These are phyloP conservation scores for Jacaranda mimosifolia DNA, from an alignment of 257 asterid genomes.

Conservation along the genomic window DNA sequence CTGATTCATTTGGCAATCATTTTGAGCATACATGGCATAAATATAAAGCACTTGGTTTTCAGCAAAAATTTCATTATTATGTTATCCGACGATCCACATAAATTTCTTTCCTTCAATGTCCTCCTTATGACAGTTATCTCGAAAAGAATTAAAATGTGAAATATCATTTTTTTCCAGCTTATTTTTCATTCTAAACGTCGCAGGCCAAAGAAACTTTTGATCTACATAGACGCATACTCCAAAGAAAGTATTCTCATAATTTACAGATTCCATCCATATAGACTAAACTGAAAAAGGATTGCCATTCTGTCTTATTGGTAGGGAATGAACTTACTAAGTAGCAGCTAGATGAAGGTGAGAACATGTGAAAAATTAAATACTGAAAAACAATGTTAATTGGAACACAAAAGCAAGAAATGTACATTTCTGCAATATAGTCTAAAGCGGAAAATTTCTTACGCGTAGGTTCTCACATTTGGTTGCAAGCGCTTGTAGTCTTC, in stretches of 20 bases:
- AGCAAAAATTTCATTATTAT: constrained; percentile 22
- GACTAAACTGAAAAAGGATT: constrained; percentile 21
- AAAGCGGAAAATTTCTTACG: constrained; percentile 73
- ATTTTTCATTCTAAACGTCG: constrained; percentile 20
- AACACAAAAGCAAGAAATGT: constrained; percentile 29
- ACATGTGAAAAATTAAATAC: constrained; percentile 10
- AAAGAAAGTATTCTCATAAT: constrained; percentile 10
- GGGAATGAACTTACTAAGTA: background rate
- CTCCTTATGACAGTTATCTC: constrained; percentile 11
- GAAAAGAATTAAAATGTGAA: background rate
- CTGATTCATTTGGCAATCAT: constrained; percentile 31
- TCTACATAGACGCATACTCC: background rate
- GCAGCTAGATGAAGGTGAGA: constrained; percentile 30
- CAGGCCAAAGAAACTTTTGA: constrained; percentile 16
- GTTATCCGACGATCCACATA: constrained; percentile 8
- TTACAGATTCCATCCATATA: constrained; percentile 16
- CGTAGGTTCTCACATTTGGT: constrained; percentile 98
- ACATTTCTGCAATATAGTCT: constrained; percentile 40
- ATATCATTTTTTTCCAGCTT: constrained; percentile 29
- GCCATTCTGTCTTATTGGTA: constrained; percentile 23
- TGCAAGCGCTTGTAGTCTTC: constrained; percentile 92
- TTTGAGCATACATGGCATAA: constrained; percentile 19
- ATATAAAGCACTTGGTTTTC: constrained; percentile 18
- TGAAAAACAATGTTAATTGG: constrained; percentile 30
- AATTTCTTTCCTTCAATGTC: constrained; percentile 9